Base-by-base conservation (phyloP, 768 basidiomycete genomes). In the Gloeophyllum trabeum region DNA sequence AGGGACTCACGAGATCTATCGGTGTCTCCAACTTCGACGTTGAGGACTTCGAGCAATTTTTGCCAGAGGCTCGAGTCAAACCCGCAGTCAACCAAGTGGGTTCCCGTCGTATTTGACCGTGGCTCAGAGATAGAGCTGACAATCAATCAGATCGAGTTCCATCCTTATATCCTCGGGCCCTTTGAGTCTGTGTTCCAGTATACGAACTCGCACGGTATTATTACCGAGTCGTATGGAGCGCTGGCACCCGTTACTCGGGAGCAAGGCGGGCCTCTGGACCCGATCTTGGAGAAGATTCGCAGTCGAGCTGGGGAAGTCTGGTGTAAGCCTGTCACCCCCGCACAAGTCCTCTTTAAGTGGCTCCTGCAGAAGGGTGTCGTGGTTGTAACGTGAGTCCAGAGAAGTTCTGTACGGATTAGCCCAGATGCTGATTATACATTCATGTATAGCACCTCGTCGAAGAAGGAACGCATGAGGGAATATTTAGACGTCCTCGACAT, bases 1-100 rank as follows among this genome's bases (percentile, higher is more conserved):
- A 58, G 4, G 67, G 69, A 7, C 48, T 62, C 34, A 56, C 64
- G 19, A 63, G 54, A 45, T 61, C 63, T 16, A 66, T 54, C 47
- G 63, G 65, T 21, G 59, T 67, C 5, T 60, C 59, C 40, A 67
- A 67, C 53, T 59, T 58, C 41, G 51, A 49, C 14, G 51, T 61
- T 28, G 44, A 51, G 25, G 46, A 56, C 43, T 46, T 67, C 18
- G 49, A 64, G 43, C 46, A 55, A 13, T 46, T 67, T n/a, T 42
- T 59, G 25, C 51, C 55, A 39, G 50, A 48, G 4, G 59, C 55
- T 39, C 61, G 52, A 45, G 49, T 62, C 41, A 50, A 54, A 3
- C 62, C 62, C 2, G 60, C 60, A 6, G 61, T 61, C 28, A 63
- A 65, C 52, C 63, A 65, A 51, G 60, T 56, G 36, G 4, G 28